Evolutionary conservation across 257 asterid genomes (phyloP), one percentile per base, ranked within the genome.

Genomic region (Rauvolfia tetraphylla): DNA sequence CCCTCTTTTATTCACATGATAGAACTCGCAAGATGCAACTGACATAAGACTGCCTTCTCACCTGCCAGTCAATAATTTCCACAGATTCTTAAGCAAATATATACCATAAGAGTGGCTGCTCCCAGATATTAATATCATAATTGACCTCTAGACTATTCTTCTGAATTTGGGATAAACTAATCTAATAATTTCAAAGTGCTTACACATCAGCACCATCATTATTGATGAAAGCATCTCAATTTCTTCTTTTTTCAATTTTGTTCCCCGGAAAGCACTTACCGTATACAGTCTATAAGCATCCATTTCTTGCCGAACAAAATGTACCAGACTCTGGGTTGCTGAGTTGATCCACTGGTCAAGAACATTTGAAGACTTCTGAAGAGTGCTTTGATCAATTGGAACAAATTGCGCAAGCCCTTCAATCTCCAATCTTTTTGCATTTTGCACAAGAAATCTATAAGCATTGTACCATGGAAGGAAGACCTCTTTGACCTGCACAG

Each of bases 381-480:
- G 89, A 79, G 83, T 85, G 65, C 76, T 75, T 69, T 83, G 92
- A 87, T 93, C 93, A 56, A 93, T 73, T 15, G 98, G 99, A 72
- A 81, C 79, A 83, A 95, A 95, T 58, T 94, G 89, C n/a, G 85
- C 82, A 62, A 89, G 88, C 54, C 98, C 98, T 81, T 95, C 99
- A 78, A 89, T 79, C 86, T 95, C 97, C 76, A 93, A 93, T 58
- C 98, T 89, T 79, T 93, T 95, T 51, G 98, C 93, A 89, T 93
- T 95, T 85, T 95, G 99, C 79, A 95, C 95, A 58, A 95, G 95
- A 80, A 95, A 95, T 82, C 99, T 95, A 72, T 95, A 95, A n/a
- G 99, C 99, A 86, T 95, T 95, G 81, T 95, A 92, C 99, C 99
- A 95, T 12, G 98, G 99, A 83, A 95, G 84, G 85, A 95, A 95